Evolutionary conservation across 129 eudicot species (phyloP).

Genomic region (Helianthus annuus): HanXRQr2.0-SUNRISE NC_035440.2:124556027-124556526

Average conservation of each 20-base stretch:
- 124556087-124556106: too few species aligned
- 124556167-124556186: background rate
- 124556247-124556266: background rate
- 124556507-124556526: slow-evolving; percentile 79
- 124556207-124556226: background rate
- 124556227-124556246: background rate
- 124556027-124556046: too few species aligned
- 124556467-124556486: slow-evolving; percentile 85
- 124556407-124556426: slow-evolving; percentile 86
- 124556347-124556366: slow-evolving; percentile 92
- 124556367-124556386: slow-evolving; percentile 88
- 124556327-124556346: slow-evolving; percentile 97
- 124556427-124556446: slow-evolving; percentile 66
- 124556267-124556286: slow-evolving; percentile 33
- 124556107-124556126: too few species aligned
- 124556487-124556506: slow-evolving; percentile 63
- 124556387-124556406: slow-evolving; percentile 95
- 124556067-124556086: too few species aligned
- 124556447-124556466: slow-evolving; percentile 88
- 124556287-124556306: slow-evolving; percentile 89
- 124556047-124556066: too few species aligned
- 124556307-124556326: slow-evolving; percentile 92
- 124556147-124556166: background rate
- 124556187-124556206: background rate
- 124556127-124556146: background rate